Evolutionary conservation across 2,329 filamentous ascomycete species (phyloP), one percentile per base, ranked within the genome.

Genomic region (Aspergillus fijiensis): DNA sequence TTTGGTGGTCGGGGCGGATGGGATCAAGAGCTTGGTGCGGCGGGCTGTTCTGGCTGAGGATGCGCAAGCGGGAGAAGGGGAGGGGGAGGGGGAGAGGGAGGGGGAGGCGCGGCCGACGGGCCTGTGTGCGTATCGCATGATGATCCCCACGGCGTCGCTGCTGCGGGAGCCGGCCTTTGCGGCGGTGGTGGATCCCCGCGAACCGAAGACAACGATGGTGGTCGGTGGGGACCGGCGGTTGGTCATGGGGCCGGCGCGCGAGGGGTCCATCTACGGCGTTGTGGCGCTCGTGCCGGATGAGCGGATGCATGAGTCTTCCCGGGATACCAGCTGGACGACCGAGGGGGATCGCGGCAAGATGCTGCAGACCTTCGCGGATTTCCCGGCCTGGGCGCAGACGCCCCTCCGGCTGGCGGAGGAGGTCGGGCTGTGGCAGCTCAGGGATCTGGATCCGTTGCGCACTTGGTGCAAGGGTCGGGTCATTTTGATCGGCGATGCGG

Each of bases 211-310:
- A 2, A 78, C 77, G 1, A 82, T 82, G 80, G 69, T 82, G 2
- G 69, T 82, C 58, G 79, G 74, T 0, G 76, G 80, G 31, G 71
- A 77, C 29, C 68, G 73, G 21, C 70, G 78, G 14, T 63, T 80
- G n/a, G 75, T 82, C 39, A 80, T 81, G 77, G 80, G 79, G 2
- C 80, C 80, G 1, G 78, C 75, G 0, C 68, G 80, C 5, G 67
- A 75, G 14, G 76, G 75, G 0, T 68, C 74, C 4, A 63, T 81
- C 0, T 80, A 77, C 60, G 76, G 79, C 42, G 72, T 82, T 42
- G 76, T 80, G 4, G 76, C 75, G 0, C 64, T 82, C 6, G 78
- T 82, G 0, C 79, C 79, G 0, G 78, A 82, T 42, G 60, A 59
- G 23, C 52, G 47, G 1, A 59, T 55, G 19, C 49, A 61, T 25